These are phyloP conservation scores for Wickerhamomyces queroliae DNA, from an alignment of 805 yeast species.

Conservation along the genomic window DNA sequence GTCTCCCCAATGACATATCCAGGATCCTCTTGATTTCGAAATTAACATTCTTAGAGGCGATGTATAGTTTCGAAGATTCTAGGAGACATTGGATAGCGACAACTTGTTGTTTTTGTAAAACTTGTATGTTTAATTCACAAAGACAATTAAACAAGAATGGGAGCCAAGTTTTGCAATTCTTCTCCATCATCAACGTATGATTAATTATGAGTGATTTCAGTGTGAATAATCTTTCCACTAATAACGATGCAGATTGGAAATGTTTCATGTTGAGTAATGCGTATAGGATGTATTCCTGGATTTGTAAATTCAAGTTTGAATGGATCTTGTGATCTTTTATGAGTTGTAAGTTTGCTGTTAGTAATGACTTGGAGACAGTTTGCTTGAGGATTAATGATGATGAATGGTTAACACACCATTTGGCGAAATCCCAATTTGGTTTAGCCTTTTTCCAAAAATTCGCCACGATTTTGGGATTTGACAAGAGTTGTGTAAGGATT, in stretches of 20 bases:
- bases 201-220: constrained; percentile 13
- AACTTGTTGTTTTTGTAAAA: constrained; percentile 6
- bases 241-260: constrained; percentile 15
- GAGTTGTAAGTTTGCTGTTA: constrained; percentile 20
- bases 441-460: constrained; percentile 6
- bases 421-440: constrained; percentile 3
- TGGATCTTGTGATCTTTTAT: constrained; percentile 17
- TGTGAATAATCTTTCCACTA: constrained; percentile 16
- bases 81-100: constrained; percentile 6
- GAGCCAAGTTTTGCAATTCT: constrained; percentile 20
- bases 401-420: constrained; percentile 13
- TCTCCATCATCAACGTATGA: constrained; percentile 21
- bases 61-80: constrained; percentile 13
- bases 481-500: constrained; percentile 10
- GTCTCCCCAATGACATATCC: no score
- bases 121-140: constrained; percentile 12
- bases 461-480: constrained; percentile 7
- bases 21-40: constrained; percentile 12
- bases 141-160: constrained; percentile 12
- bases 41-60: constrained; percentile 12
- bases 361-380: constrained; percentile 15
- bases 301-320: constrained; percentile 2
- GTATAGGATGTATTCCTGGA: constrained; percentile 15
- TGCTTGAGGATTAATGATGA: constrained; percentile 7
- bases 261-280: constrained; percentile 18